Base-by-base conservation (phyloP, 441 rosid genomes). In the Brassica hybrid region DNA sequence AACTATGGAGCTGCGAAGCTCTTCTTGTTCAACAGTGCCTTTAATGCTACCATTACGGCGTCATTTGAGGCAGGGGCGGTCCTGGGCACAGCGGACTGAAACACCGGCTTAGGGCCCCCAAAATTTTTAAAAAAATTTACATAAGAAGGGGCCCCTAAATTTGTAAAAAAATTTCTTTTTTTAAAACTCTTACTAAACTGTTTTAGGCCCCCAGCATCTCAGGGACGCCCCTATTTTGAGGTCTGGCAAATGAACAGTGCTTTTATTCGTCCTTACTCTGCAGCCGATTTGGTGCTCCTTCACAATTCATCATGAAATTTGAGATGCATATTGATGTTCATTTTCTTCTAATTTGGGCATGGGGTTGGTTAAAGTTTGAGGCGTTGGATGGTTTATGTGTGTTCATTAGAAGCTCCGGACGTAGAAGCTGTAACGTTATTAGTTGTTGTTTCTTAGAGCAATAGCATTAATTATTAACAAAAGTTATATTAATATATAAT, bases 21-120 rank as follows among this genome's bases (percentile, higher is more conserved):
- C 4, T 91, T 83, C 77, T 72, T 93, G 85, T 91, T 93, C 84
- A 93, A 91, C 72, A 91, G 90, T 71, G 98, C 92, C 3, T 83
- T 88, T 5, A 84, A 87, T 12, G 83, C 89, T 2, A 87, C 80
- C 36, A 85, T 93, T 10, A 88, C 84, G n/a, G 90, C 94, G 17
- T 82, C 88, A 4, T n/a, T n/a, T n/a, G n/a, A n/a, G n/a, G n/a
- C n/a, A n/a, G n/a, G n/a, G n/a, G n/a, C n/a, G n/a, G n/a, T n/a
- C n/a, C n/a, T n/a, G n/a, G n/a, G n/a, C n/a, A n/a, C n/a, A n/a
- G n/a, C n/a, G n/a, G n/a, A n/a, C n/a, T n/a, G n/a, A n/a, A n/a
- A n/a, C n/a, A n/a, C n/a, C n/a, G n/a, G n/a, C n/a, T n/a, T n/a
- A n/a, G n/a, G n/a, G n/a, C n/a, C n/a, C n/a, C n/a, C n/a, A n/a